Evolutionary conservation across 768 basidiomycete genomes (phyloP).

Genomic region (Suillus subaureus): DNA sequence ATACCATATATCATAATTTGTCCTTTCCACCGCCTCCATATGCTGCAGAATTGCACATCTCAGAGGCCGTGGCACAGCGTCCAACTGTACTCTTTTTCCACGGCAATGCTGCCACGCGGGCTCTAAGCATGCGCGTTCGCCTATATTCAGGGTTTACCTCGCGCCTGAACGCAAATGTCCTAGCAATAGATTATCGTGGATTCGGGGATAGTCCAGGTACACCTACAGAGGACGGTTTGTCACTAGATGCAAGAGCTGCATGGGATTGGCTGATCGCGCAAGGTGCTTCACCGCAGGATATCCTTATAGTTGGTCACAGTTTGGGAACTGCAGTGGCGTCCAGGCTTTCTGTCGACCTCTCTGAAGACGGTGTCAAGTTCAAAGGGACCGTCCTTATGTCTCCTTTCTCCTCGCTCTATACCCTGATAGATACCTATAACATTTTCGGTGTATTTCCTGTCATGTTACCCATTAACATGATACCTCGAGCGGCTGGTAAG

Average conservation of each 20-base stretch:
- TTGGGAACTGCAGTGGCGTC: conserved; percentile 82
- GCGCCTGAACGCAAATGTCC: conserved; percentile 70
- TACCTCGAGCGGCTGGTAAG: conserved; percentile 68
- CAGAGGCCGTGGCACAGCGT: conserved; percentile 51
- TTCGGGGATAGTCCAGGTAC: conserved; percentile 84
- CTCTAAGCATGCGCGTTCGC: conserved; percentile 63
- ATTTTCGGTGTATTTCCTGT: conserved; percentile 70
- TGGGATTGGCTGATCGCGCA: conserved; percentile 75
- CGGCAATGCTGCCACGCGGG: conserved; percentile 86
- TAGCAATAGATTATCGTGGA: conserved; percentile 90
- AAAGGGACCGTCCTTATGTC: conserved; percentile 53
- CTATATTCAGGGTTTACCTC: conserved; percentile 69
- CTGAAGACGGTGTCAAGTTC: conserved; percentile 42
- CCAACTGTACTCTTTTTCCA: conserved; percentile 93
- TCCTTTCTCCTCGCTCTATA: conserved; percentile 61
- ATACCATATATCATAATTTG: conserved; percentile 58
- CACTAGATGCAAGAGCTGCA: conserved; percentile 71
- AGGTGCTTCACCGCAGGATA: conserved; percentile 57
- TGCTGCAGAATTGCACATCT: conserved; percentile 45
- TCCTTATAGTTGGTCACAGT: conserved; percentile 85
- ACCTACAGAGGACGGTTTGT: conserved; percentile 76
- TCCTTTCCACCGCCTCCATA: conserved; percentile 40
- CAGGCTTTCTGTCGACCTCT: conserved; percentile 49
- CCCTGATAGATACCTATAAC: conserved; percentile 67
- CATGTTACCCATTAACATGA: conserved; percentile 63